phyloP scores from a whole-genome alignment of 1,284 basidiomycete genomes.

The Boletus mariae region DNA sequence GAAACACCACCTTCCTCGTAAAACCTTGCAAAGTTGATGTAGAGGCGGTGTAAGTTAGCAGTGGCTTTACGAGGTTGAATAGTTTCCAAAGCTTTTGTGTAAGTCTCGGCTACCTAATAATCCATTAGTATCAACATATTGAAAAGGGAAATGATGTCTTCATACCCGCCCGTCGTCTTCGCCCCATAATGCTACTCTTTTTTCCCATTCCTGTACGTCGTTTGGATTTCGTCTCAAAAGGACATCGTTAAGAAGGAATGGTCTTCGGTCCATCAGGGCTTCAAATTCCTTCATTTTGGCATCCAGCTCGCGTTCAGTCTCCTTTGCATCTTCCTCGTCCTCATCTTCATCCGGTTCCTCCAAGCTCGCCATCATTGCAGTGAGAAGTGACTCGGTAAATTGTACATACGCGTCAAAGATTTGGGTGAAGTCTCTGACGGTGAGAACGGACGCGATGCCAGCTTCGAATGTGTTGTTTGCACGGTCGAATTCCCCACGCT shows the following conservation, averaged over 20 bases:
- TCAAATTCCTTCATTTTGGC: constrained; percentile 91
- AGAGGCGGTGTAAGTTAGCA: constrained; percentile 87
- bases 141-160: not conserved
- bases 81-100: constrained; percentile 85
- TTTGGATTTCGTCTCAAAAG: constrained; percentile 92
- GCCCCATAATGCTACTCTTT: constrained; percentile 91
- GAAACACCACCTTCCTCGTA: constrained; percentile 93
- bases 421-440: constrained; percentile 96
- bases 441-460: constrained; percentile 83
- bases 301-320: constrained; percentile 87
- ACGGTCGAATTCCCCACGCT: constrained; percentile 90
- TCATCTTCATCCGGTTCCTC: constrained; percentile 68
- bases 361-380: constrained; percentile 87
- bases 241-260: constrained; percentile 97
- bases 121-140: constrained; percentile 4
- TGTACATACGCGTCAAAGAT: constrained; percentile 98
- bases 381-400: constrained; percentile 89
- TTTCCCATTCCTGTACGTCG: constrained; percentile 99
- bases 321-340: constrained; percentile 70
- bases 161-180: constrained; percentile 87
- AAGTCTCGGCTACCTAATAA: constrained; percentile 85
- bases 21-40: constrained; percentile 95
- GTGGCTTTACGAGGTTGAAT: constrained; percentile 90
- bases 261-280: constrained; percentile 90
- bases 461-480: constrained; percentile 87